These are phyloP conservation scores for Pyrenophora graminea DNA, from an alignment of 2,329 filamentous ascomycete species.

Conservation along the genomic window DNA sequence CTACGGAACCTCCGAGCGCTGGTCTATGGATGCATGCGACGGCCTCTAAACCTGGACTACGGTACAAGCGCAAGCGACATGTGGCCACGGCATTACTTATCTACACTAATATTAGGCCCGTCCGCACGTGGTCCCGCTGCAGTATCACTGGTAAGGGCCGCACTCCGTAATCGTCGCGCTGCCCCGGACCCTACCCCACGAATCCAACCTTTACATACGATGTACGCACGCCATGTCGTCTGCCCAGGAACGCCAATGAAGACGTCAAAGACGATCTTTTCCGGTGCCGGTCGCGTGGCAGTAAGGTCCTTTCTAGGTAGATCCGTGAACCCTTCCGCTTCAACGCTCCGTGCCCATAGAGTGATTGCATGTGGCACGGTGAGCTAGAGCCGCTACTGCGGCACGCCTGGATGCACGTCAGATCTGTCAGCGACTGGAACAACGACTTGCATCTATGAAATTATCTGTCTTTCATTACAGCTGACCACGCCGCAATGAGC, in stretches of 20 bases:
- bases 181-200: background rate
- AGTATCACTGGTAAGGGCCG: background rate
- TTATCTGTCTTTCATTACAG: background rate
- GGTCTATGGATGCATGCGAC: constrained; percentile 8
- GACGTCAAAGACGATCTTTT: constrained; percentile 13
- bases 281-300: constrained; percentile 24
- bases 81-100: background rate
- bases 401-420: constrained; percentile 8
- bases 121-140: constrained; percentile 5
- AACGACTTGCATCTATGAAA: constrained; percentile 3
- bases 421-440: constrained; percentile 8
- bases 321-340: background rate
- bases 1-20: background rate
- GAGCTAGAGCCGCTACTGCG: constrained; percentile 14
- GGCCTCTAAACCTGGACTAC: constrained; percentile 7
- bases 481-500: constrained; percentile 20
- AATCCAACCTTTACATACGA: constrained; percentile 4
- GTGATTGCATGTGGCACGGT: constrained; percentile 16
- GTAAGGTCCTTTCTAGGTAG: background rate
- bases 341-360: background rate
- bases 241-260: constrained; percentile 7
- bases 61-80: constrained; percentile 1
- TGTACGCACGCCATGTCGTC: constrained; percentile 3
- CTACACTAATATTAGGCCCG: background rate
- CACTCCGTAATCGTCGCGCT: constrained; percentile 1